These are phyloP conservation scores for Ilyonectria destructans DNA, from an alignment of 2,329 filamentous ascomycete genomes.

Conservation along the genomic window DNA sequence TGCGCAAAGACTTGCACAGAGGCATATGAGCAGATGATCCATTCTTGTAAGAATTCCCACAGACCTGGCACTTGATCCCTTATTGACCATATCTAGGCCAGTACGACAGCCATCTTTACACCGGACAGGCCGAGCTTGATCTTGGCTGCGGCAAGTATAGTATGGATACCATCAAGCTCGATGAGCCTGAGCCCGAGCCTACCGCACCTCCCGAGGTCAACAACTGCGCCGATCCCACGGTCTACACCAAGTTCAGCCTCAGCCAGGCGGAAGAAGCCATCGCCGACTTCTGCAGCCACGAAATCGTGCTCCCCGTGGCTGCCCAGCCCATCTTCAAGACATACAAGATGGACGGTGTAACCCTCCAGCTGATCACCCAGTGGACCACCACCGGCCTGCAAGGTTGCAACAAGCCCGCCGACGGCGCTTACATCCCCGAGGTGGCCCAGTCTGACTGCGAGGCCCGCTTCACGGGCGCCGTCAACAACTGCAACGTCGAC, in stretches of 20 bases:
- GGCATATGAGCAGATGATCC: slow-evolving; percentile 14
- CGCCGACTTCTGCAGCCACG: slow-evolving; percentile 11
- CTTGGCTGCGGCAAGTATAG: slow-evolving; percentile 6
- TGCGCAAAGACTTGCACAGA: slow-evolving; percentile 27
- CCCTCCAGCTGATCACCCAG: slow-evolving; percentile 1
- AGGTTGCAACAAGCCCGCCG: slow-evolving; percentile 13
- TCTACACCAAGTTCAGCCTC: slow-evolving; percentile 23
- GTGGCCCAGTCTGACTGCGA: slow-evolving; percentile 1
- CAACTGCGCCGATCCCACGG: slow-evolving; percentile 24
- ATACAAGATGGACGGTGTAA: slow-evolving; percentile 4
- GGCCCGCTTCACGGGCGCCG: slow-evolving; percentile 20
- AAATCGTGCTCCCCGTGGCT: slow-evolving; percentile 1
- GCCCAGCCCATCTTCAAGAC: slow-evolving; percentile 12
- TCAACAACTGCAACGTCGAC: slow-evolving; percentile 19
- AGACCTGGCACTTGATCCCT: background rate
- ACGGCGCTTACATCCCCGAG: background rate
- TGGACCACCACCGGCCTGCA: slow-evolving; percentile 6
- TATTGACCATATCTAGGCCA: slow-evolving; percentile 5
- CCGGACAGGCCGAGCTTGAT: slow-evolving; percentile 8
- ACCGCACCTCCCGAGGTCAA: slow-evolving; percentile 7
- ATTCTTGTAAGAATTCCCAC: slow-evolving; percentile 9
- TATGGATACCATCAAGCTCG: background rate
- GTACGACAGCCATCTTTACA: slow-evolving; percentile 9
- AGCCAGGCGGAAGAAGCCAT: slow-evolving; percentile 13
- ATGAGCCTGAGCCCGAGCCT: background rate